Conservation (phyloP, 176 grass and related monocot species). For the Tuctoria greenei region DNA sequence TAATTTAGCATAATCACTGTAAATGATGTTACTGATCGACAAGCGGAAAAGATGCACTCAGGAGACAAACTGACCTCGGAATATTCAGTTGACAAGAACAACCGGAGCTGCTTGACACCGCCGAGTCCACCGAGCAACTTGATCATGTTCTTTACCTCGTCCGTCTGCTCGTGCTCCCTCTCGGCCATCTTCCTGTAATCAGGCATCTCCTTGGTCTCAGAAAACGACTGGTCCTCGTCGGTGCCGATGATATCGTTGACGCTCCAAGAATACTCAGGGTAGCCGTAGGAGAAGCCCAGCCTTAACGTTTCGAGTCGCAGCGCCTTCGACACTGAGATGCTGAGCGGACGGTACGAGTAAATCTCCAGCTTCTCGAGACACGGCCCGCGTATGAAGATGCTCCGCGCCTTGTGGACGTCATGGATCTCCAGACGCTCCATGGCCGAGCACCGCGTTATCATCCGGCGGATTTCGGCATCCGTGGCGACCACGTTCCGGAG, state of each 20-base stretch:
- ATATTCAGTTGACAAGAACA: conserved; percentile 8
- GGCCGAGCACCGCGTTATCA: not conserved
- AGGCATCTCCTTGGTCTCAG: not conserved
- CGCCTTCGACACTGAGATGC: not conserved
- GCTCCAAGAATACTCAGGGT: conserved; percentile 6
- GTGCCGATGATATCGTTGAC: not conserved
- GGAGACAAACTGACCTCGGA: not conserved
- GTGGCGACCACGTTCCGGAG: not conserved
- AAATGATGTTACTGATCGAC: not conserved
- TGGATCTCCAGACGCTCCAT: conserved; percentile 25
- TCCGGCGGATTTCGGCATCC: not conserved
- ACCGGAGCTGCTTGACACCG: not conserved
- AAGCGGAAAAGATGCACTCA: not conserved
- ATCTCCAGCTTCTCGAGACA: conserved; percentile 14
- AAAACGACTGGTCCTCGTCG: not conserved
- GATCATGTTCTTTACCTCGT: conserved; percentile 21
- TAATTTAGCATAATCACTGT: not conserved
- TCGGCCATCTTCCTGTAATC: conserved; percentile 1
- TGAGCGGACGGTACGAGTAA: not conserved
- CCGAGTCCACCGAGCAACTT: conserved; percentile 17
- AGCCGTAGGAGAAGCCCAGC: conserved; percentile 18
- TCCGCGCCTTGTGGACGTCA: conserved; percentile 8
- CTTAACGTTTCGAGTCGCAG: not conserved
- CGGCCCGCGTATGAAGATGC: conserved; percentile 13
- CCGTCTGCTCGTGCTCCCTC: conserved; percentile 11